phyloP scores from a whole-genome alignment of 2,329 filamentous ascomycete species.

The Cladosporium sp. region DNA sequence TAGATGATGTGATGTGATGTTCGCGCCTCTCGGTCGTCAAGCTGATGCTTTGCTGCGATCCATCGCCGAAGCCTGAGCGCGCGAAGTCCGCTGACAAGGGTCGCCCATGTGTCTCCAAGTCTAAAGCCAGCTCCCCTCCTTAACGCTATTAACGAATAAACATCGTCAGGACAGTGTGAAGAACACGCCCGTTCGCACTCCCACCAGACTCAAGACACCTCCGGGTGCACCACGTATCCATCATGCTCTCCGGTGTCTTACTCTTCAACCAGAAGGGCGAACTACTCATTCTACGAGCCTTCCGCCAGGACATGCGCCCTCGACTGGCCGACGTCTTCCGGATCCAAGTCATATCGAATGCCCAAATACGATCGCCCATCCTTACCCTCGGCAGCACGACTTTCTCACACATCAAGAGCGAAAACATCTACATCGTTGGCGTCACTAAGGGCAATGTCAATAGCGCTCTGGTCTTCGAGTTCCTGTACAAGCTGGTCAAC shows the following conservation, averaged over 20 bases:
- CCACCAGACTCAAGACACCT: slow-evolving; percentile 4
- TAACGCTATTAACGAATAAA: not conserved
- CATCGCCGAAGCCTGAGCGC: no score
- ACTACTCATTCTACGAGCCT: slow-evolving; percentile 98
- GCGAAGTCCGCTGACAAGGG: not conserved
- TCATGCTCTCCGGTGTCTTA: slow-evolving; percentile 93
- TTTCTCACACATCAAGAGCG: slow-evolving; percentile 98
- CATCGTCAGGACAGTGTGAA: not conserved
- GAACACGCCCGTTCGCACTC: not conserved
- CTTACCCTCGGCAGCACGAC: slow-evolving; percentile 95
- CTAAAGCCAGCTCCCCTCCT: not conserved
- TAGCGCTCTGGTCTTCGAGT: slow-evolving; percentile 95
- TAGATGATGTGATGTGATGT: not conserved
- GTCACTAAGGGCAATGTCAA: slow-evolving; percentile 99
- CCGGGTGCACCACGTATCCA: slow-evolving; percentile 31
- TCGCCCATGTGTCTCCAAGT: not conserved
- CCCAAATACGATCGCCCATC: slow-evolving; percentile 95
- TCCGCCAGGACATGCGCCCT: slow-evolving; percentile 96
- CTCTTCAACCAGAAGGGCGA: slow-evolving; percentile 99
- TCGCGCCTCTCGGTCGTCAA: no score
- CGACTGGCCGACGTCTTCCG: slow-evolving; percentile 98
- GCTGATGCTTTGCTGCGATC: no score
- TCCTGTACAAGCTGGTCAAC: slow-evolving; percentile 85
- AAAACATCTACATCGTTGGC: slow-evolving; percentile 97
- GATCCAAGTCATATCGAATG: slow-evolving; percentile 96